Conservation (phyloP, 106 monocot genomes). For the Platanthera zijinensis region DNA sequence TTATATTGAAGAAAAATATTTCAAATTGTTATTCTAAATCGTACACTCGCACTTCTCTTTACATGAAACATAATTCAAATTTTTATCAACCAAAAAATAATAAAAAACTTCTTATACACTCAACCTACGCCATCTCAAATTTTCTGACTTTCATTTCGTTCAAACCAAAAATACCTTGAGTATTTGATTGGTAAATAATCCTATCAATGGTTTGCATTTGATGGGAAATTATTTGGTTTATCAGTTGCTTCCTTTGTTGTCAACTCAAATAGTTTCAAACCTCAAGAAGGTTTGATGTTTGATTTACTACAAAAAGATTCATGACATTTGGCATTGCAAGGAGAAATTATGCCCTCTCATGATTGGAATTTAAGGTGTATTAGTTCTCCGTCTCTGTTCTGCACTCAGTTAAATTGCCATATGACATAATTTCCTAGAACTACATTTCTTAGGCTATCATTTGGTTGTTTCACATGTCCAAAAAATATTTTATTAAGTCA, state of each 20-base stretch:
- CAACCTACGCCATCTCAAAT: no score
- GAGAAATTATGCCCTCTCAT: background rate
- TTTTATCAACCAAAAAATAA: no score
- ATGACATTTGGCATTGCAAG: background rate
- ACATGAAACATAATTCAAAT: no score
- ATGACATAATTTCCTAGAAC: background rate
- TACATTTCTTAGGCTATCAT: background rate
- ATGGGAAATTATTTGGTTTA: background rate
- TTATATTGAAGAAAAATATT: no score
- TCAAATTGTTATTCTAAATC: no score
- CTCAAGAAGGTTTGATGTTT: background rate
- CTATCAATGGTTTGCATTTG: background rate
- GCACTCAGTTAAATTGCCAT: background rate
- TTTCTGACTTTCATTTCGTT: no score
- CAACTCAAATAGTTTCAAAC: background rate
- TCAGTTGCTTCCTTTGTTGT: background rate
- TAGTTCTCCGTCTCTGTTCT: background rate
- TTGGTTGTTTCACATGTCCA: background rate
- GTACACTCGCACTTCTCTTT: no score
- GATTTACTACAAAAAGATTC: background rate
- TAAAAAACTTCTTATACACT: no score
- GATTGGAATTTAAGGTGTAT: background rate
- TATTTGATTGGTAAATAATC: background rate
- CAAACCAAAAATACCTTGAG: no score
- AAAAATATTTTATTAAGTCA: background rate